Evolutionary conservation across 2,329 filamentous ascomycete species (phyloP), one percentile per base, ranked within the genome.

Genomic region (Colletotrichum sp.): DNA sequence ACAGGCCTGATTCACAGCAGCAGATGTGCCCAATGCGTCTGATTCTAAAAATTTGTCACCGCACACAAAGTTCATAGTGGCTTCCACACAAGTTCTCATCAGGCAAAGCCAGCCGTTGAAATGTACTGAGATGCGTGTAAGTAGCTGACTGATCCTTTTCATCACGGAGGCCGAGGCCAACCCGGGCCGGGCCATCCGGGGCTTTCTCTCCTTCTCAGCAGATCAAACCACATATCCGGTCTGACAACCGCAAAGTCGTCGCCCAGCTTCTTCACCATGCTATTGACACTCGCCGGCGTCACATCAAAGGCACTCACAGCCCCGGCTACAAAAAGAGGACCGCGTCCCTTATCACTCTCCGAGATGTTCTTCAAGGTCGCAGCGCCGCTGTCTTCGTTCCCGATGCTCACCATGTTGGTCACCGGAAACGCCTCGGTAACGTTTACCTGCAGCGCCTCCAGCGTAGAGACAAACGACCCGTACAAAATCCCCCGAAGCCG

Each of bases 271-370:
- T 63, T 68, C 8, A 72, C 71, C 71, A 72, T 68, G 13, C 36
- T 16, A 13, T 13, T 58, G 9, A 72, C n/a, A n/a, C 28, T 68
- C 1, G 64, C 18, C 21, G 71, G 71, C 28, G 71, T 61, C 34
- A 72, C 57, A 24, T 72, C 71, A 38, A 72, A 72, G 5, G 71
- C 71, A 30, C 36, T 52, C 5, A 72, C 16, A 15, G 71, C 71
- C 16, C 71, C 71, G 0, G 71, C 55, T 15, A 72, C 28, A 57
- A 72, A 72, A 2, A 72, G 34, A 12, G 70, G 70, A 2, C 63
- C 63, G n/a, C 18, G 61, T 6, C 71, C 71, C 36, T 24, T 67
- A 6, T 36, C 63, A 21, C 26, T 48, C 0, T 72, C 64, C 12
- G 71, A 72, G 12, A 72, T 68, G 6, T 72, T 72, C 36, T 65